Evolutionary conservation across 179 eudicot genomes (phyloP).

Genomic region (Corrigiola litoralis): DNA sequence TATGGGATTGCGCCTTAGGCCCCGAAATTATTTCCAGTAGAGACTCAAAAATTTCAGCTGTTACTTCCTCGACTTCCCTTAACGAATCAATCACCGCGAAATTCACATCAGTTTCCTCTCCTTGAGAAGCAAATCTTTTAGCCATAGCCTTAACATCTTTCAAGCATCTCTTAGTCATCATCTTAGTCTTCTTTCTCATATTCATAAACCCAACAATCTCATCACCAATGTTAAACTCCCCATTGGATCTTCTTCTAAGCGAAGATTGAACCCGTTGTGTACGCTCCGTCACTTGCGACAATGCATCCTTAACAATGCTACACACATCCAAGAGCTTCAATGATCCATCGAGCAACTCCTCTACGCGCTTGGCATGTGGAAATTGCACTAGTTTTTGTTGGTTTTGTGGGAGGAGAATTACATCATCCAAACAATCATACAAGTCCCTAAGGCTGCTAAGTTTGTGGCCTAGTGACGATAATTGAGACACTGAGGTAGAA

Average conservation of each 20-base stretch:
- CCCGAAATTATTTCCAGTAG: conserved; percentile 25
- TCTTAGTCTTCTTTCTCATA: conserved; percentile 27
- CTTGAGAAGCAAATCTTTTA: not conserved
- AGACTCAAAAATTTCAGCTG: conserved; percentile 25
- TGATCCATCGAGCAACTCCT: conserved; percentile 28
- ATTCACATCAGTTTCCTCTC: conserved; percentile 6
- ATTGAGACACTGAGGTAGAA: conserved; percentile 20
- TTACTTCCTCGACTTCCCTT: conserved; percentile 27
- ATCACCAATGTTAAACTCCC: conserved; percentile 11
- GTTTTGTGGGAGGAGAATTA: conserved; percentile 29
- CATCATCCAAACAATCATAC: conserved; percentile 28
- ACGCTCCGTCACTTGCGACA: conserved; percentile 24
- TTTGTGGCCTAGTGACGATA: conserved; percentile 22
- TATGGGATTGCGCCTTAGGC: conserved; percentile 17
- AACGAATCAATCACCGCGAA: conserved; percentile 20
- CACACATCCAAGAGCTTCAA: conserved; percentile 41
- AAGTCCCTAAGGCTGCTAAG: conserved; percentile 29
- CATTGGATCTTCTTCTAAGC: conserved; percentile 30
- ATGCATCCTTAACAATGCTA: conserved; percentile 26
- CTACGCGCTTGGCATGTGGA: conserved; percentile 11
- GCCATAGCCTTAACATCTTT: conserved; percentile 27
- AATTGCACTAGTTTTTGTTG: conserved; percentile 25
- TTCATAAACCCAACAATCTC: conserved; percentile 24
- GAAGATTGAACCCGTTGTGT: conserved; percentile 24
- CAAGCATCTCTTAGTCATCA: conserved; percentile 15